Base-by-base conservation (phyloP, 1,284 basidiomycete species). In the Farysia itapuensis region DNA sequence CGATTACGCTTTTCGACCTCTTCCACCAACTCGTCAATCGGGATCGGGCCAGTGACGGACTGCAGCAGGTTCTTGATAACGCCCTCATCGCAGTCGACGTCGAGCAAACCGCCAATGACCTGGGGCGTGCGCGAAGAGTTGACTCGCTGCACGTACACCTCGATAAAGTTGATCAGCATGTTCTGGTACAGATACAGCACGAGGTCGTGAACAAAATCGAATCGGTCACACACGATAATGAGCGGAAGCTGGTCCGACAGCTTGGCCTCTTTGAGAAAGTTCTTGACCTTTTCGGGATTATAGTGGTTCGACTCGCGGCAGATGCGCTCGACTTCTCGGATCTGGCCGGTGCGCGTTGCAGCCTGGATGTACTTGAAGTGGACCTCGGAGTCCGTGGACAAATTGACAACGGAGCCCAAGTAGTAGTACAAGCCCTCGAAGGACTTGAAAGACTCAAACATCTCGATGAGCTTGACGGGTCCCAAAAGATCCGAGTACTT, bases 341-440 rank as follows among this genome's bases (percentile, higher is more conserved):
- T 92, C 78, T 98, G 95, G 33, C 94, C 94, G 16, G 95, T 99
- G 32, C 95, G 87, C 2, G 93, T 96, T 9, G 95, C 95, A 24
- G 95, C 95, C 77, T 98, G 95, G 73, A 99, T 97, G 81, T 98
- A 98, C 83, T 99, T 98, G 86, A 97, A 98, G 82, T 97, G 90
- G 3, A 99, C 95, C 78, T 99, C 95, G 14, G 90, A 84, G 78
- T 99, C 95, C 77, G 90, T 85, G 77, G 87, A 90, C 59, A 98
- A 83, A 80, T 98, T 99, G 77, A 99, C 95, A 64, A 99, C 85
- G 6, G 94, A 96, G 35, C 95, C 91, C 50, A 94, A 85, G 78
- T 92, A 93, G 81, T 98, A 98, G 82, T 98, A 99, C 15, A 99
- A 84, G 77, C 92, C 90, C 79, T 98, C 95, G 67, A 93, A 97